Evolutionary conservation across 805 yeast genomes (phyloP).

Genomic region (Myxozyma geophila): DNA sequence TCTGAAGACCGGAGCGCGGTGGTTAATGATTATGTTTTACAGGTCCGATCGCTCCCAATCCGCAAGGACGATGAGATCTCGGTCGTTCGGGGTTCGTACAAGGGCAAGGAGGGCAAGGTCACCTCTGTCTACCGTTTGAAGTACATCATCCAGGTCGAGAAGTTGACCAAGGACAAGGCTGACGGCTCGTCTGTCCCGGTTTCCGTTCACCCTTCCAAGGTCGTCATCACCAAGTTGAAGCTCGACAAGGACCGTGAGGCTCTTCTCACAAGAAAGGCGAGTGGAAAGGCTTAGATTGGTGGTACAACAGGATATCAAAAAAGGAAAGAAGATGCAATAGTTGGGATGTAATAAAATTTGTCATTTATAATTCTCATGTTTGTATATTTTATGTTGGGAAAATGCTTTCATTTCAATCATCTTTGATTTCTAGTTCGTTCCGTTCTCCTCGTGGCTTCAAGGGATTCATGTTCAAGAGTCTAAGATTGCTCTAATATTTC

Average conservation of each 20-base stretch:
- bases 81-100: conserved; percentile 98
- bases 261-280: conserved; percentile 57
- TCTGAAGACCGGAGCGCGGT: neutral
- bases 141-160: conserved; percentile 94
- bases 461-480: conserved; percentile 3
- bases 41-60: conserved; percentile 89
- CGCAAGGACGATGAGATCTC: conserved; percentile 96
- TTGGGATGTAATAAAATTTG: conserved; percentile 24
- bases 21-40: neutral
- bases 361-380: conserved; percentile 15
- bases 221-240: conserved; percentile 97
- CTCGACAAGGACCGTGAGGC: conserved; percentile 99
- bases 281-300: conserved; percentile 20
- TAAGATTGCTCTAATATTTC: neutral
- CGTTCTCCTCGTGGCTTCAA: neutral
- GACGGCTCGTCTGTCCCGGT: conserved; percentile 97
- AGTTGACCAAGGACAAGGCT: conserved; percentile 96
- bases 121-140: conserved; percentile 98
- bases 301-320: neutral
- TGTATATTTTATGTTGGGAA: conserved; percentile 17
- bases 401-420: conserved; percentile 14
- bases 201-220: conserved; percentile 98
- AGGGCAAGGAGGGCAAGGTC: conserved; percentile 99
- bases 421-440: neutral
- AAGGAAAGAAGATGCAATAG: conserved; percentile 12